Base-by-base conservation (phyloP, 2,329 filamentous ascomycete species). In the Stemphylium beticola region DNA sequence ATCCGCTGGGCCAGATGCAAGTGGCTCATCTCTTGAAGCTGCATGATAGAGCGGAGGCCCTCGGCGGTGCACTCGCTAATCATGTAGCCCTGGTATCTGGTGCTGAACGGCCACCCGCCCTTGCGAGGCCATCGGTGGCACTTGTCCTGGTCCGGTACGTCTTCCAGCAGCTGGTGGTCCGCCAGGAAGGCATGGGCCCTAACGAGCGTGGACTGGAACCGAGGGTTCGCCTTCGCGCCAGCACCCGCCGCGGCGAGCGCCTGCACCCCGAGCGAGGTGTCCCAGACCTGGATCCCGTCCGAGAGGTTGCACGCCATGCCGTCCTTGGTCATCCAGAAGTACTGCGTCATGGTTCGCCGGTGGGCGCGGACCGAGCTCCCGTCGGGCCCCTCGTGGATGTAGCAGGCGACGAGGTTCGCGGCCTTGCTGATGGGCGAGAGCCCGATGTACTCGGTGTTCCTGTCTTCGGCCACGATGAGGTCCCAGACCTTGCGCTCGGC, bases 71-170 rank as follows among this genome's bases (percentile, higher is more conserved):
- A 44, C 4, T 53, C 50, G 17, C 14, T 22, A 8, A 53, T 24
- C 9, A 36, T 36, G 36, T 53, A 53, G 24, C 43, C 42, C 14
- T 53, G 15, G 31, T 49, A 14, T 18, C 18, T 33, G 20, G 43
- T 53, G 31, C 50, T 53, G 44, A 53, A 53, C 12, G 43, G 33
- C 50, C 50, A 53, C 14, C 43, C 50, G 22, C 50, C 50, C n/a
- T 53, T 53, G 8, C 38, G 9, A 3, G 11, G 20, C 15, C 24
- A 24, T 10, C 50, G 42, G 41, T 44, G 24, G 40, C 40, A 43
- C 40, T 43, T 45, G 11, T 49, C 31, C 29, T 14, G 38, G 15
- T 42, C 33, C 15, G 33, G 9, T 18, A 44, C 14, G 14, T 53
- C 29, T 2, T 53, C 34, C 17, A n/a, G 44, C 7, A 53, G 15